phyloP scores from a whole-genome alignment of 129 eudicot species.

The Calendula officinalis region DNA sequence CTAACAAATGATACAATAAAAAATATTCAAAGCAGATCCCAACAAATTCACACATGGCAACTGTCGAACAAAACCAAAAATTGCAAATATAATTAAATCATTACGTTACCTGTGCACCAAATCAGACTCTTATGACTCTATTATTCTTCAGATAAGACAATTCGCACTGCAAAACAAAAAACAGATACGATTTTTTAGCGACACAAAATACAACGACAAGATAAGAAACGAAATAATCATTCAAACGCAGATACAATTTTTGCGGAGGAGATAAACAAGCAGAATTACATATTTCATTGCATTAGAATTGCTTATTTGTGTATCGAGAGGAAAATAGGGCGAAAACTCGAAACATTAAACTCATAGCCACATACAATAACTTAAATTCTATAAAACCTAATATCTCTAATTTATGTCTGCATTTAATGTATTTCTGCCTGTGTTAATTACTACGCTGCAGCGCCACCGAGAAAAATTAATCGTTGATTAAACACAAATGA shows the following conservation, averaged over 20 bases:
- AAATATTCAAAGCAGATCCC: constrained; percentile 21
- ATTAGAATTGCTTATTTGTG: constrained; percentile 3
- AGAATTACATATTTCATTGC: constrained; percentile 2
- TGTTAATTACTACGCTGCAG: background rate
- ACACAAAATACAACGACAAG: background rate
- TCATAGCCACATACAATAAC: constrained; percentile 12
- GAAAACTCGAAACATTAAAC: background rate
- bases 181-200: constrained; percentile 5
- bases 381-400: constrained; percentile 30
- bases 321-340: constrained; percentile 6
- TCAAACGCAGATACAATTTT: constrained; percentile 18
- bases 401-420: constrained; percentile 13
- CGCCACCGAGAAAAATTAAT: background rate
- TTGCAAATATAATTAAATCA: background rate
- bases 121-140: constrained; percentile 17
- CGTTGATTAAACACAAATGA: background rate
- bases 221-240: background rate
- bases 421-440: background rate
- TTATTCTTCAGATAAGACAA: constrained; percentile 24
- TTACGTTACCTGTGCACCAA: constrained; percentile 12
- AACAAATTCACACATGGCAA: constrained; percentile 26
- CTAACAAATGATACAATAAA: background rate
- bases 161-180: constrained; percentile 12
- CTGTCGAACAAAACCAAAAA: background rate
- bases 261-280: background rate